Evolutionary conservation across 257 asterid species (phyloP).

Genomic region (Solanum neorickii): DNA sequence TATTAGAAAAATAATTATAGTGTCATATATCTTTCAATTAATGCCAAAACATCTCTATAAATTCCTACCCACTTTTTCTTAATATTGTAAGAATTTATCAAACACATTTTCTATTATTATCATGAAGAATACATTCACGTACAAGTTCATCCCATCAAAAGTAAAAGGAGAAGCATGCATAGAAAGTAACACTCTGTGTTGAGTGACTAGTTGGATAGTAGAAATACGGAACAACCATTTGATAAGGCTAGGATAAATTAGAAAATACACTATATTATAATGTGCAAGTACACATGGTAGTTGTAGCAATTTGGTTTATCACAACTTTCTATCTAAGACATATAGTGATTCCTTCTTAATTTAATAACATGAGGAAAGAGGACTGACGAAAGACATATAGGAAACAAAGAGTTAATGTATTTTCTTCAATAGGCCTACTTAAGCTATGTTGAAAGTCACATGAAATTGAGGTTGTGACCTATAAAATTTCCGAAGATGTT

Average conservation of each 20-base stretch:
- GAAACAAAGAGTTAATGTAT: not conserved
- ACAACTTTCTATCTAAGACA: not conserved
- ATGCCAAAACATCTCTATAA: not conserved
- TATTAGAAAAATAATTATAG: too few relatives aligned
- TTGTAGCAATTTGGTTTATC: not conserved
- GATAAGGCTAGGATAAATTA: not conserved
- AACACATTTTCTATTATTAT: not conserved
- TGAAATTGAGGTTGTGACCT: not conserved
- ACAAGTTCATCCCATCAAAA: not conserved
- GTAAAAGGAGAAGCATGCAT: not conserved
- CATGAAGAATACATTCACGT: not conserved
- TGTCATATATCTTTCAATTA: not conserved
- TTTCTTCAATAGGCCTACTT: not conserved
- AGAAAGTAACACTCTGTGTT: too few relatives aligned
- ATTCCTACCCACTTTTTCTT: not conserved
- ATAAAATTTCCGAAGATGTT: not conserved
- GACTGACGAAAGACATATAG: not conserved
- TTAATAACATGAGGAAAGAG: not conserved
- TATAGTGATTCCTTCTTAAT: not conserved
- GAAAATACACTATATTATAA: not conserved
- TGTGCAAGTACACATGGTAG: not conserved
- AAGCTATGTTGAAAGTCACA: not conserved
- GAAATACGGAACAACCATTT: not conserved
- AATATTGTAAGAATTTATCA: not conserved
- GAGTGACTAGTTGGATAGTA: too few relatives aligned